phyloP scores from a whole-genome alignment of 352 stramenopile genomes.

The Pythium aphanidermatum region DNA sequence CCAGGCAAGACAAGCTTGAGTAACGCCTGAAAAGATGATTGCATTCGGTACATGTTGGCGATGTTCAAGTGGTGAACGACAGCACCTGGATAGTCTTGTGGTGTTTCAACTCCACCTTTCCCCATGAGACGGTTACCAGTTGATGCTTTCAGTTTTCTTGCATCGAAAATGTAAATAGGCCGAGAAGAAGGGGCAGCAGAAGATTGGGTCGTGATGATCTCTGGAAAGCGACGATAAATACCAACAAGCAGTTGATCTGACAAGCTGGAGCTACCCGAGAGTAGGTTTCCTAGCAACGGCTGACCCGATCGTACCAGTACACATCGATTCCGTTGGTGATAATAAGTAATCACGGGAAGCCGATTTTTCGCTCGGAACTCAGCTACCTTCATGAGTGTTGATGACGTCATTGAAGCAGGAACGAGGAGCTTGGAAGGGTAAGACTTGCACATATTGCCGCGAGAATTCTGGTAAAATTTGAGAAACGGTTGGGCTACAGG shows the following conservation, averaged over 20 bases:
- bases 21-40: conserved; percentile 63
- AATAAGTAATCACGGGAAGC: conserved; percentile 83
- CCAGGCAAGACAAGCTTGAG: conserved; percentile 67
- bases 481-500: conserved; percentile 56
- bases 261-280: conserved; percentile 63
- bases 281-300: conserved; percentile 65
- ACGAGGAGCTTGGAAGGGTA: conserved; percentile 82
- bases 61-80: conserved; percentile 87
- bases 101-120: conserved; percentile 87
- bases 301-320: conserved; percentile 81
- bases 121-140: conserved; percentile 88
- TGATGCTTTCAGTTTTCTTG: conserved; percentile 84
- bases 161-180: conserved; percentile 89
- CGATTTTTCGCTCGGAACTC: conserved; percentile 84
- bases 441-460: conserved; percentile 74
- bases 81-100: conserved; percentile 73
- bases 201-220: conserved; percentile 77
- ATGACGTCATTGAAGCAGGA: conserved; percentile 58
- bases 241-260: conserved; percentile 73
- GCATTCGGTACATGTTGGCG: conserved; percentile 92
- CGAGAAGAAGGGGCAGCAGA: conserved; percentile 51
- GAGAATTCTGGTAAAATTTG: conserved; percentile 78
- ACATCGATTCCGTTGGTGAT: conserved; percentile 66
- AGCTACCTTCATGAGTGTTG: conserved; percentile 62
- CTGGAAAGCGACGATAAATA: conserved; percentile 68